phyloP scores from a whole-genome alignment of 768 basidiomycete genomes.

The Agrocybe praecox region DNA sequence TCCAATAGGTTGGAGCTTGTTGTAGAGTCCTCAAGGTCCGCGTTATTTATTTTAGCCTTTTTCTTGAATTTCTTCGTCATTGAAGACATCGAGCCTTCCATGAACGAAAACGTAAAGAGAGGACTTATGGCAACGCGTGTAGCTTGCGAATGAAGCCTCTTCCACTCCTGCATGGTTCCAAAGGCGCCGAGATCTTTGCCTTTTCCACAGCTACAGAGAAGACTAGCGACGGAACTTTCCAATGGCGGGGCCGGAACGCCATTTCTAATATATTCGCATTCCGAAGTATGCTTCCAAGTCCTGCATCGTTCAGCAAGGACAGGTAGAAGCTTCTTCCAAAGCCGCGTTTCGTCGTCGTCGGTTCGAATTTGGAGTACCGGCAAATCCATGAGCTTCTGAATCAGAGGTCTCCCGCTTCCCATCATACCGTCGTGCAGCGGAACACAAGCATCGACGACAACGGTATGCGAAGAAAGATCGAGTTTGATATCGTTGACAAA shows the following conservation, averaged over 20 bases:
- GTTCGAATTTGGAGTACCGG: slow-evolving; percentile 17
- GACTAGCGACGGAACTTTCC: slow-evolving; percentile 34
- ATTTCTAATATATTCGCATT: slow-evolving; percentile 47
- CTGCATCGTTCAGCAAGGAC: slow-evolving; percentile 54
- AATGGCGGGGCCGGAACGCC: slow-evolving; percentile 41
- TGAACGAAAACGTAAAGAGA: slow-evolving; percentile 52
- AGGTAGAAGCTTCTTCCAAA: slow-evolving; percentile 57
- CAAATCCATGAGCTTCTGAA: slow-evolving; percentile 8
- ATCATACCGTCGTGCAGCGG: slow-evolving; percentile 31
- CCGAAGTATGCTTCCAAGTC: slow-evolving; percentile 46
- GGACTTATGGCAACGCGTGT: slow-evolving; percentile 56
- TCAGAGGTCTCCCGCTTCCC: slow-evolving; percentile 11
- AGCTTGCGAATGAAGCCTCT: slow-evolving; percentile 39
- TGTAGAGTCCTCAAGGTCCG: background rate
- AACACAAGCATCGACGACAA: slow-evolving; percentile 53
- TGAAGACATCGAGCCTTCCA: slow-evolving; percentile 32
- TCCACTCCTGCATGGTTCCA: slow-evolving; percentile 33
- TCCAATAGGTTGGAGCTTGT: background rate
- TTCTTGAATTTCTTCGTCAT: background rate
- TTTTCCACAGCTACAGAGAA: slow-evolving; percentile 56
- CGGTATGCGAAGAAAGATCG: slow-evolving; percentile 50
- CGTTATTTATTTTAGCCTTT: background rate
- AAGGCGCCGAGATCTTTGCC: slow-evolving; percentile 49
- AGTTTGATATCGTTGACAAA: slow-evolving; percentile 48
- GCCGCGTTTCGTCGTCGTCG: slow-evolving; percentile 34